phyloP scores from a whole-genome alignment of 352 stramenopile genomes.

The Phytophthora pinifolia region DNA sequence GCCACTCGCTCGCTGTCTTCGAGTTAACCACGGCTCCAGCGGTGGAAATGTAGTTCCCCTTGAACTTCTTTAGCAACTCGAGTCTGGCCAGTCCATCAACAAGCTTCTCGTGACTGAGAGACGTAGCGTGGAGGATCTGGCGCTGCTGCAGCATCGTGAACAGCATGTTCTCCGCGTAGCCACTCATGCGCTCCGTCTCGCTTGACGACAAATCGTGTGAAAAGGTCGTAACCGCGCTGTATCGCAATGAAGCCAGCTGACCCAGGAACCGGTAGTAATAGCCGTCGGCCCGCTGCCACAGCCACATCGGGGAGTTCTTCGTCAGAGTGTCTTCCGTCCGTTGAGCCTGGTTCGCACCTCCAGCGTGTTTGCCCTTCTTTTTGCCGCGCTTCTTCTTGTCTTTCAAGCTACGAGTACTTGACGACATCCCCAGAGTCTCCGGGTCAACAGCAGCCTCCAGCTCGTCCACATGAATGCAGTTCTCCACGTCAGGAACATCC shows the following conservation, averaged over 20 bases:
- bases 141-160: conserved; percentile 88
- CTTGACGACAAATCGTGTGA: conserved; percentile 82
- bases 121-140: conserved; percentile 67
- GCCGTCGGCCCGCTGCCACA: conserved; percentile 83
- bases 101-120: conserved; percentile 73
- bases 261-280: conserved; percentile 91
- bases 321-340: conserved; percentile 11
- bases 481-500: conserved; percentile 81
- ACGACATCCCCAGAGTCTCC: conserved; percentile 8
- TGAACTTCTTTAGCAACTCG: conserved; percentile 48
- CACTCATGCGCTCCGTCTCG: conserved; percentile 87
- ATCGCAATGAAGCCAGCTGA: conserved; percentile 78
- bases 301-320: conserved; percentile 73
- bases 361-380: conserved; percentile 25
- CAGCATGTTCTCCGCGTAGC: conserved; percentile 91
- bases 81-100: conserved; percentile 53
- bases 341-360: conserved; percentile 10
- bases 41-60: conserved; percentile 29
- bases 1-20: conserved; percentile 49
- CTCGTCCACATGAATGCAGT: conserved; percentile 75
- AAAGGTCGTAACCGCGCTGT: conserved; percentile 77
- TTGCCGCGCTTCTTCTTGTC: conserved; percentile 32
- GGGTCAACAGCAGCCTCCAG: conserved; percentile 48
- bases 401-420: conserved; percentile 17
- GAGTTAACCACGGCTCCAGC: conserved; percentile 13